These are phyloP conservation scores for Paracorniculantispora psalliotae DNA, from an alignment of 2,329 filamentous ascomycete genomes.

Conservation along the genomic window DNA sequence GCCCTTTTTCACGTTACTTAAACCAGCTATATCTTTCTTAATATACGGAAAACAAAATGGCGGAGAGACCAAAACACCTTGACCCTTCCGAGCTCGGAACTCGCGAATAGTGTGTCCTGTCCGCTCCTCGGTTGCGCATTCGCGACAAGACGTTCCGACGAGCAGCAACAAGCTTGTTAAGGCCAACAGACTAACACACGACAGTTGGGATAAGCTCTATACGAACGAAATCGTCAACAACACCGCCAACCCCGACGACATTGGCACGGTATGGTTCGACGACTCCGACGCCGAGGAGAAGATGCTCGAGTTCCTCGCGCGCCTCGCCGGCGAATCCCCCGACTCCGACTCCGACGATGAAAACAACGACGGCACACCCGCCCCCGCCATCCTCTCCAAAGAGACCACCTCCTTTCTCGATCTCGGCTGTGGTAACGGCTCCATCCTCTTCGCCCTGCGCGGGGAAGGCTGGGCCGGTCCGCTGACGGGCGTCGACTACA, in stretches of 20 bases:
- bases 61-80: constrained; percentile 54
- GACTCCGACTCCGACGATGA: constrained; percentile 19
- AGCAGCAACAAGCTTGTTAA: too few species aligned
- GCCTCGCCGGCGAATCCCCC: constrained; percentile 19
- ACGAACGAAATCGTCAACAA: constrained; percentile 66
- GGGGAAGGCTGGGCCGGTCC: constrained; percentile 59
- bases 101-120: constrained; percentile 71
- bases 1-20: not conserved
- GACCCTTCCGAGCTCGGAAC: constrained; percentile 77
- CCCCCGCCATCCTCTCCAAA: constrained; percentile 16
- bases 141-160: too few species aligned
- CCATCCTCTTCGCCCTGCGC: constrained; percentile 76
- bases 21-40: too few species aligned
- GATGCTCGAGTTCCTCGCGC: constrained; percentile 63
- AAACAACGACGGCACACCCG: not conserved
- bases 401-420: constrained; percentile 64
- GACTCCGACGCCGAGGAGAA: constrained; percentile 84
- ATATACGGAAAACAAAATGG: constrained; percentile 9
- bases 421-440: constrained; percentile 90
- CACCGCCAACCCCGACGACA: constrained; percentile 65
- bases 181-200: too few species aligned
- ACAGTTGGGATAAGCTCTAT: constrained; percentile 76
- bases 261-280: constrained; percentile 93
- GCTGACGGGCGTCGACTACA: constrained; percentile 89
- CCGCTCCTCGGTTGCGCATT: constrained; percentile 11